Conservation (phyloP, 495 filamentous ascomycete genomes). For the Annulohypoxylon stygium region DNA sequence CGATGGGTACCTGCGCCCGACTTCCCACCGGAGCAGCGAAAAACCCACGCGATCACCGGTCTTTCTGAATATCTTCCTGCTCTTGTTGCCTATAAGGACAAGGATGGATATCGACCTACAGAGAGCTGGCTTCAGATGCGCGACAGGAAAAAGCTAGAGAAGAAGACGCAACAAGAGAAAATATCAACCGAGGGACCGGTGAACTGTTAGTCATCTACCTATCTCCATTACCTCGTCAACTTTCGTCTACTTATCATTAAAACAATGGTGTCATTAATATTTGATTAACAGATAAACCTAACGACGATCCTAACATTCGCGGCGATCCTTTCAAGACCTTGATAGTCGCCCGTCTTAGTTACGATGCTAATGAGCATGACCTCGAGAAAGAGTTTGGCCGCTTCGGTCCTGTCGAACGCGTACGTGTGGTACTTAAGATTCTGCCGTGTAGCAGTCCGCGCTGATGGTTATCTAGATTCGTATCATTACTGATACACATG, state of each 20-base stretch:
- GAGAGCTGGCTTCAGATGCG: slow-evolving; percentile 92
- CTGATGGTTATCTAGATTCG: slow-evolving; percentile 74
- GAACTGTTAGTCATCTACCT: slow-evolving; percentile 69
- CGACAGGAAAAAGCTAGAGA: slow-evolving; percentile 83
- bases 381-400: slow-evolving; percentile 94
- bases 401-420: slow-evolving; percentile 94
- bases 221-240: slow-evolving; percentile 32
- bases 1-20: slow-evolving; percentile 89
- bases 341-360: slow-evolving; percentile 90
- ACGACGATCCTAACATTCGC: slow-evolving; percentile 83
- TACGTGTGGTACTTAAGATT: slow-evolving; percentile 57
- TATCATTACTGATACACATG: slow-evolving; percentile 77
- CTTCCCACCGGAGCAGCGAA: slow-evolving; percentile 83
- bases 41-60: slow-evolving; percentile 76
- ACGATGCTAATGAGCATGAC: slow-evolving; percentile 88
- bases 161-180: slow-evolving; percentile 73
- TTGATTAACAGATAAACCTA: slow-evolving; percentile 69
- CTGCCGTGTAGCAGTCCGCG: slow-evolving; percentile 12
- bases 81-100: slow-evolving; percentile 76
- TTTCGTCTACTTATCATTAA: not conserved
- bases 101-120: slow-evolving; percentile 81
- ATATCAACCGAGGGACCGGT: slow-evolving; percentile 74
- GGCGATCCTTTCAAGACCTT: slow-evolving; percentile 96
- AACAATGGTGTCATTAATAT: slow-evolving; percentile 16
- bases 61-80: slow-evolving; percentile 79